Conservation (phyloP, 495 filamentous ascomycete genomes). For the Penicillium silybi region DNA sequence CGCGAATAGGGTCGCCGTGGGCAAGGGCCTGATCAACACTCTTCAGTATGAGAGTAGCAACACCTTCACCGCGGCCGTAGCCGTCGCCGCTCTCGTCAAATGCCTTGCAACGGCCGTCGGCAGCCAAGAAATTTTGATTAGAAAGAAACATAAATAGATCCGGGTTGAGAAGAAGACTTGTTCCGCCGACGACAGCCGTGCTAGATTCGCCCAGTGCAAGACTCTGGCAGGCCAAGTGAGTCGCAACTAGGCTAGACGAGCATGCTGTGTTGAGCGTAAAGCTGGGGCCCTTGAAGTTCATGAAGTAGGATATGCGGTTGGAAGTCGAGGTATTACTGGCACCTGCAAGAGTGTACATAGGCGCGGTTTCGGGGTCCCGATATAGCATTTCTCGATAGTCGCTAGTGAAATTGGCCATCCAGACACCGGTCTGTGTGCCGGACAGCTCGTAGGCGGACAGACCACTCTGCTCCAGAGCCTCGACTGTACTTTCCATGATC, state of each 20-base stretch:
- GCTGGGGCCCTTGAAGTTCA: constrained; percentile 41
- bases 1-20: constrained; percentile 38
- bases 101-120: background rate
- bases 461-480: constrained; percentile 38
- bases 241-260: constrained; percentile 39
- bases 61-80: constrained; percentile 12
- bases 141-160: background rate
- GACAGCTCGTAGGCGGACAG: constrained; percentile 14
- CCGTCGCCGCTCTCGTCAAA: constrained; percentile 29
- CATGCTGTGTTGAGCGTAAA: constrained; percentile 48
- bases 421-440: constrained; percentile 24
- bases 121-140: no score
- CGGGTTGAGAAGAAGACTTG: no score
- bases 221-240: constrained; percentile 40
- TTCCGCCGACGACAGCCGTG: background rate
- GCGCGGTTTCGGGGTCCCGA: constrained; percentile 3
- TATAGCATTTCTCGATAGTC: constrained; percentile 13
- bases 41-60: background rate
- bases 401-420: constrained; percentile 19
- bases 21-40: constrained; percentile 18
- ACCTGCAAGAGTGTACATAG: constrained; percentile 3
- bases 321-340: no score
- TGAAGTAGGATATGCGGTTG: constrained; percentile 48
- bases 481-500: constrained; percentile 39
- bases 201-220: constrained; percentile 24